phyloP scores from a whole-genome alignment of 345 rosid species.

The Excoecaria agallocha region DNA sequence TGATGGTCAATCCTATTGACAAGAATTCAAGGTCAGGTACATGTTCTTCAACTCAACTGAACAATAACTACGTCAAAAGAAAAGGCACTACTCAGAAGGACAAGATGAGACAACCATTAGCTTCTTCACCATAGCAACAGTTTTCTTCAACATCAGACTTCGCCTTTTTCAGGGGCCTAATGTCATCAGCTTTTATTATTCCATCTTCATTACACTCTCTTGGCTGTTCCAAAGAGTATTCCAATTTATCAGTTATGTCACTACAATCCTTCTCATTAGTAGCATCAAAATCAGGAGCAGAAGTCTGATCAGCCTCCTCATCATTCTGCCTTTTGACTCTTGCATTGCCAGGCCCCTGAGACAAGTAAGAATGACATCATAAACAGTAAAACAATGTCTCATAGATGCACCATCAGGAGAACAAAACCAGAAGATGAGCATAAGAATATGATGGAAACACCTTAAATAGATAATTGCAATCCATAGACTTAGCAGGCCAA shows the following conservation, averaged over 20 bases:
- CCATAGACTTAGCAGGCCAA: background rate
- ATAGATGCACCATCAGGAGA: background rate
- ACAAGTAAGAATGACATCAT: background rate
- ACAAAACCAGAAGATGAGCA: background rate
- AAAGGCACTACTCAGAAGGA: background rate
- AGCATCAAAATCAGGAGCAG: constrained; percentile 22
- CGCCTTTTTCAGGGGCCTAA: constrained; percentile 63
- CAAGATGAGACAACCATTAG: constrained; percentile 37
- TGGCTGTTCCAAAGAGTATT: constrained; percentile 25
- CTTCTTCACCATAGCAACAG: constrained; percentile 32
- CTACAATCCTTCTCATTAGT: constrained; percentile 22
- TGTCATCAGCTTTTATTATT: constrained; percentile 37
- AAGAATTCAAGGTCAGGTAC: constrained; percentile 14
- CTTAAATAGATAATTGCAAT: background rate
- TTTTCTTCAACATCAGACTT: constrained; percentile 48
- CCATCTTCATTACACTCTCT: constrained; percentile 34
- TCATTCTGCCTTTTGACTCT: constrained; percentile 42
- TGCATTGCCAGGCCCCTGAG: constrained; percentile 45
- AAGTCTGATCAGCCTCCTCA: constrained; percentile 34
- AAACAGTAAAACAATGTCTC: background rate
- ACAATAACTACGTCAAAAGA: background rate
- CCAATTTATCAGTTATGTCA: constrained; percentile 32
- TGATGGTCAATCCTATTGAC: constrained; percentile 37
- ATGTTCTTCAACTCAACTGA: constrained; percentile 3
- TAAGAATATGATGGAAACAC: background rate